Conservation (phyloP, 2,329 filamentous ascomycete species). For the Madurella mycetomatis region DNA sequence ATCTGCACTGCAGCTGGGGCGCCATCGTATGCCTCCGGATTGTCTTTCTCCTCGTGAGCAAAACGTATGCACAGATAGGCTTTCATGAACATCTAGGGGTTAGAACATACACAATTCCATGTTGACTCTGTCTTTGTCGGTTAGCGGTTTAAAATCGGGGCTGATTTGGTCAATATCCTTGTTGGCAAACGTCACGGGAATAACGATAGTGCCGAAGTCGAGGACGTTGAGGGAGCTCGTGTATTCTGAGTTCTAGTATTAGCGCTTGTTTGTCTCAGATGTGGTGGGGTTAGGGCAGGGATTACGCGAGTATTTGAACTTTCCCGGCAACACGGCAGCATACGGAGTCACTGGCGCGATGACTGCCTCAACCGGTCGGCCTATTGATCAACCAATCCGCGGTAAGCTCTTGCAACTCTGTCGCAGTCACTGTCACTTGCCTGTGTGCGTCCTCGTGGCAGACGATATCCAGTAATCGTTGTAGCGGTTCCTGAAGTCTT, state of each 20-base stretch:
- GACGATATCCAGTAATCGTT: slow-evolving; percentile 15
- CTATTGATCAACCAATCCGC: not conserved
- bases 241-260: not conserved
- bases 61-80: not conserved
- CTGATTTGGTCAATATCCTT: slow-evolving; percentile 44
- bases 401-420: not conserved
- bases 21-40: slow-evolving; percentile 43
- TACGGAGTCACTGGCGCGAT: slow-evolving; percentile 7
- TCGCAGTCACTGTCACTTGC: not conserved
- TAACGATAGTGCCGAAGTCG: slow-evolving; percentile 51
- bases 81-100: not conserved
- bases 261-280: not conserved
- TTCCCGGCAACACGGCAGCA: slow-evolving; percentile 1
- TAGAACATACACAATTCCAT: slow-evolving; percentile 45
- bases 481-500: slow-evolving; percentile 9
- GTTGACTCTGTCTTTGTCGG: slow-evolving; percentile 38
- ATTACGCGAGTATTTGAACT: not conserved
- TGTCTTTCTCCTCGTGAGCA: slow-evolving; percentile 32
- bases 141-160: slow-evolving; percentile 35
- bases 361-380: slow-evolving; percentile 8
- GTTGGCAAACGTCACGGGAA: slow-evolving; percentile 53
- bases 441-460: not conserved
- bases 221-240: slow-evolving; percentile 41
- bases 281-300: slow-evolving; percentile 17
- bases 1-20: slow-evolving; percentile 45